Percentiles rank a stretch among this genome's conserved stretches.
Evolutionary conservation across 2,329 filamentous ascomycete species (phyloP).

Genomic region (Alternaria longipes): DNA sequence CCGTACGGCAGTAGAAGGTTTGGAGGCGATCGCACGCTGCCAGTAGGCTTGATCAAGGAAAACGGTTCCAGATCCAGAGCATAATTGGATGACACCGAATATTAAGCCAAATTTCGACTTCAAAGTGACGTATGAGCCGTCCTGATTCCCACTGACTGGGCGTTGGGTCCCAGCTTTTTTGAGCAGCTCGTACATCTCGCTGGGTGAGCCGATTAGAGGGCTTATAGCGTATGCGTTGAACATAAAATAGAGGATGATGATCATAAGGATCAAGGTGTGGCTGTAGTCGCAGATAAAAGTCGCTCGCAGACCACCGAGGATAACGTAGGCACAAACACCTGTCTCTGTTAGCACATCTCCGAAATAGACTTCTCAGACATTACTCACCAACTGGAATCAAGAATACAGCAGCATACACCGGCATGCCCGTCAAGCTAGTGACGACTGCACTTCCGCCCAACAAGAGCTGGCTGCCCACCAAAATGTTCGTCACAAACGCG

Average conservation of each 20-base stretch:
- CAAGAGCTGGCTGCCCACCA: conserved; percentile 55
- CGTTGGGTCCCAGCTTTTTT: conserved; percentile 47
- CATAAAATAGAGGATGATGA: conserved; percentile 57
- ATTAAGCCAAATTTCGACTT: conserved; percentile 56
- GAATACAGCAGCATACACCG: conserved; percentile 56
- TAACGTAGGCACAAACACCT: conserved; percentile 51
- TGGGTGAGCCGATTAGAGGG: conserved; percentile 51
- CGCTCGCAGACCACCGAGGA: conserved; percentile 51
- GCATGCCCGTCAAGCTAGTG: conserved; percentile 55
- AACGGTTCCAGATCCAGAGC: conserved; percentile 49
- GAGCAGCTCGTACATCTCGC: conserved; percentile 53
- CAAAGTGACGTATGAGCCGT: conserved; percentile 54
- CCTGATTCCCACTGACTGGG: conserved; percentile 51
- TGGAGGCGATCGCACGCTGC: conserved; percentile 54
- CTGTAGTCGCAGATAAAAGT: conserved; percentile 55
- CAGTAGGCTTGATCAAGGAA: conserved; percentile 59
- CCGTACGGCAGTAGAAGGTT: conserved; percentile 39
- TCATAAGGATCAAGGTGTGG: conserved; percentile 55
- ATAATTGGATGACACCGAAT: conserved; percentile 56
- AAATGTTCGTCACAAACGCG: conserved; percentile 55
- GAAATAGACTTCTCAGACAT: not conserved
- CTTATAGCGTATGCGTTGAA: conserved; percentile 55
- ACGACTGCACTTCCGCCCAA: conserved; percentile 57
- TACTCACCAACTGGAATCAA: conserved; percentile 53
- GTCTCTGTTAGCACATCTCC: conserved; percentile 9